These are phyloP conservation scores for Jatropha curcas DNA, from an alignment of 345 rosid genomes.

Conservation along the genomic window DNA sequence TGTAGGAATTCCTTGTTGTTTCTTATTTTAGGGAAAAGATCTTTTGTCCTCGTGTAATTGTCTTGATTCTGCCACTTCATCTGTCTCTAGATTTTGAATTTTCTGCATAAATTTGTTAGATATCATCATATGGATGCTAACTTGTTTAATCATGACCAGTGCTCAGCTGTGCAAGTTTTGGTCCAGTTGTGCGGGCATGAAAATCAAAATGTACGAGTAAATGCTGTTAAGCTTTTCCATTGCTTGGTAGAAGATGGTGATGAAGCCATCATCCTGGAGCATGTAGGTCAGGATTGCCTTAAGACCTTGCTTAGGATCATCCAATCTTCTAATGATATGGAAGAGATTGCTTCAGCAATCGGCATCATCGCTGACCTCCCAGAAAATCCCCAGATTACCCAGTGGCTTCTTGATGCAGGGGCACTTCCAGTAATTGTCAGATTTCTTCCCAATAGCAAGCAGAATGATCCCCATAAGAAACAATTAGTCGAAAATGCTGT, in stretches of 20 bases:
- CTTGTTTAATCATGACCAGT: slow-evolving; percentile 38
- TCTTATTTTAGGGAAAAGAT: background rate
- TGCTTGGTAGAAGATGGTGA: slow-evolving; percentile 52
- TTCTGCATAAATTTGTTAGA: slow-evolving; percentile 7
- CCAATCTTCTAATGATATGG: slow-evolving; percentile 40
- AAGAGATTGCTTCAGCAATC: slow-evolving; percentile 52
- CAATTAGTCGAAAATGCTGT: slow-evolving; percentile 48
- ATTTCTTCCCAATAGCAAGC: slow-evolving; percentile 25
- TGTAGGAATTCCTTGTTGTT: background rate
- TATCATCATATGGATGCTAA: slow-evolving; percentile 16
- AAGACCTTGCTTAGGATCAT: slow-evolving; percentile 50
- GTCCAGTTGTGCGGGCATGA: slow-evolving; percentile 50
- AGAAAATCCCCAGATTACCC: slow-evolving; percentile 42
- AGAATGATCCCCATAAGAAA: slow-evolving; percentile 35
- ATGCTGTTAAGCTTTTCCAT: slow-evolving; percentile 61
- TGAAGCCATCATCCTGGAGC: slow-evolving; percentile 48
- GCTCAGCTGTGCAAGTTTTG: slow-evolving; percentile 53
- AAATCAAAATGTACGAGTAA: slow-evolving; percentile 42
- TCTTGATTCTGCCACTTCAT: slow-evolving; percentile 3
- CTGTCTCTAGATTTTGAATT: background rate
- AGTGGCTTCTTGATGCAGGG: slow-evolving; percentile 55
- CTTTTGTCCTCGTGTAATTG: background rate
- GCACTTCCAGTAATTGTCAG: slow-evolving; percentile 35
- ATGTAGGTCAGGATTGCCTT: slow-evolving; percentile 43
- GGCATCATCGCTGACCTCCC: slow-evolving; percentile 60